A percentile compares a stretch with the other conserved stretches of the same genome.
These are phyloP conservation scores for Taphrina wiesneri DNA, from an alignment of 1,139 yeast species.

Conservation along the genomic window DNA sequence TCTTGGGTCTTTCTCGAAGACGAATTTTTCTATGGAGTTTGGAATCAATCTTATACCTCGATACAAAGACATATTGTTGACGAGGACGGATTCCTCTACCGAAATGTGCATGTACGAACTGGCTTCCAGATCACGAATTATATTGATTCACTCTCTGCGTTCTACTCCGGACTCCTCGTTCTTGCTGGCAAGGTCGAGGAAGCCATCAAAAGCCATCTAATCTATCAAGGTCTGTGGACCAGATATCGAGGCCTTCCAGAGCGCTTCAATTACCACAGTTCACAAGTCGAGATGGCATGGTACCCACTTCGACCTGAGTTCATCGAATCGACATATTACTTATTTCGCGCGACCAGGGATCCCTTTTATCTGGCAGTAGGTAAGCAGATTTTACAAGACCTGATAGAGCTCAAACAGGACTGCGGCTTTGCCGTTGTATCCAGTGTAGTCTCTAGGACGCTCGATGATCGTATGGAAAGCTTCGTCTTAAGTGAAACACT, in stretches of 20 bases:
- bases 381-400: conserved; percentile 58
- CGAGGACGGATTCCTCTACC: conserved; percentile 56
- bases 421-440: conserved; percentile 54
- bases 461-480: conserved; percentile 84
- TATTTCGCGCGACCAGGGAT: conserved; percentile 81
- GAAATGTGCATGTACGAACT: conserved; percentile 57
- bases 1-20: conserved; percentile 74
- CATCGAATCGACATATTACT: conserved; percentile 79
- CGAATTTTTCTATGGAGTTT: conserved; percentile 58
- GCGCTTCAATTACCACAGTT: conserved; percentile 62
- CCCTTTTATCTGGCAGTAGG: conserved; percentile 82
- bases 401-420: conserved; percentile 52
- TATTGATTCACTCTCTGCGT: conserved; percentile 86
- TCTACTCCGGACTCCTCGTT: conserved; percentile 83
- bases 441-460: conserved; percentile 62
- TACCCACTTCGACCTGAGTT: conserved; percentile 91
- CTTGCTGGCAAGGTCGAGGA: conserved; percentile 71
- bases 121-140: conserved; percentile 62
- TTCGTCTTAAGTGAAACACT: conserved; percentile 87
- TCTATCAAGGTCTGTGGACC: conserved; percentile 79
- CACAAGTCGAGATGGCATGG: conserved; percentile 56
- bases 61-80: conserved; percentile 54
- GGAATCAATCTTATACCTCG: conserved; percentile 61
- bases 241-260: conserved; percentile 81
- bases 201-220: conserved; percentile 63